These are phyloP conservation scores for Begonia loranthoides DNA, from an alignment of 306 rosid genomes.

Conservation along the genomic window DNA sequence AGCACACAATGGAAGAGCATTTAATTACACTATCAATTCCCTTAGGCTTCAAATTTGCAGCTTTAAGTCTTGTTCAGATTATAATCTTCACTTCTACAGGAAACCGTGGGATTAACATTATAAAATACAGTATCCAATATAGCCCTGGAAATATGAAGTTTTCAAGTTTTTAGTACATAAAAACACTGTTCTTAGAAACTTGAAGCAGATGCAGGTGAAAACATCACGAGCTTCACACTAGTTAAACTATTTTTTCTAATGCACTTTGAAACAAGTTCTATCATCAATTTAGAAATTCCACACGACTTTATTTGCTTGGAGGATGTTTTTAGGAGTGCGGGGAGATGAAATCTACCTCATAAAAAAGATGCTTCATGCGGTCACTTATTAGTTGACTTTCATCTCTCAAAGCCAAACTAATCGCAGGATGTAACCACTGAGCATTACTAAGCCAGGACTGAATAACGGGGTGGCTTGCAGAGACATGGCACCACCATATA, in stretches of 20 bases:
- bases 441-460: slow-evolving; percentile 17
- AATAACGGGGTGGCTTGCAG: slow-evolving; percentile 13
- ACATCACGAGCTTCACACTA: too few species aligned
- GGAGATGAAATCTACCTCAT: slow-evolving; percentile 11
- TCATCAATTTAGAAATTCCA: too few species aligned
- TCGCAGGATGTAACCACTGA: slow-evolving; percentile 19
- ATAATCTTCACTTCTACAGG: neutral
- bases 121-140: neutral
- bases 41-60: neutral
- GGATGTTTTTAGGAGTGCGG: too few species aligned
- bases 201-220: too few species aligned
- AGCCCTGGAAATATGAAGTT: neutral
- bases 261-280: too few species aligned
- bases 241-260: too few species aligned
- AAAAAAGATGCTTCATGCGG: slow-evolving; percentile 16
- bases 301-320: too few species aligned
- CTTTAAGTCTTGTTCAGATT: neutral
- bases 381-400: slow-evolving; percentile 21
- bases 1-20: neutral
- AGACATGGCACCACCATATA: slow-evolving; percentile 25
- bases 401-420: slow-evolving; percentile 16
- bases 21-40: neutral
- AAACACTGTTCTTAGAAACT: too few species aligned
- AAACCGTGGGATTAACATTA: neutral
- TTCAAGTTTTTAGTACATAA: too few species aligned